These are phyloP conservation scores for Hypoxylon subgilvum DNA, from an alignment of 495 filamentous ascomycete species.

Conservation along the genomic window DNA sequence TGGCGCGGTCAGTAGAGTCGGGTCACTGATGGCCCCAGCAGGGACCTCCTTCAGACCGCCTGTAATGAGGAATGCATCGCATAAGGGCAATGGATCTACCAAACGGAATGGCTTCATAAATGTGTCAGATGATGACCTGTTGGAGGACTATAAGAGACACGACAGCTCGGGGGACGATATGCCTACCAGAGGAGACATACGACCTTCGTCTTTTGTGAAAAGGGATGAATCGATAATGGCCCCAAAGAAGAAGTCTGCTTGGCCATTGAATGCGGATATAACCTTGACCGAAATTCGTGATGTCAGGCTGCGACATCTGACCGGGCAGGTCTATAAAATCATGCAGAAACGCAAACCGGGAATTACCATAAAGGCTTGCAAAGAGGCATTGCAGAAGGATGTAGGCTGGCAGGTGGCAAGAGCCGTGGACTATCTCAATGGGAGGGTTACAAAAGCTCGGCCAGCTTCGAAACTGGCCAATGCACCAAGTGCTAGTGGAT, in stretches of 20 bases:
- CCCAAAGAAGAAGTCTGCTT: slow-evolving; percentile 14
- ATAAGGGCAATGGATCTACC: slow-evolving; percentile 11
- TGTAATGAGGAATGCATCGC: slow-evolving; percentile 18
- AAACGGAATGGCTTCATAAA: slow-evolving; percentile 45
- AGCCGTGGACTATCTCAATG: slow-evolving; percentile 31
- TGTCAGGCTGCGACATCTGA: slow-evolving; percentile 37
- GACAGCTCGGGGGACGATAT: slow-evolving; percentile 54
- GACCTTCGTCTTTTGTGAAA: slow-evolving; percentile 66
- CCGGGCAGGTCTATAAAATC: slow-evolving; percentile 39
- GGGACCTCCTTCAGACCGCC: slow-evolving; percentile 75
- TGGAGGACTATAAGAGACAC: slow-evolving; percentile 45
- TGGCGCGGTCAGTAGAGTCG: slow-evolving; percentile 47
- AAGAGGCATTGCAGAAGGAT: slow-evolving; percentile 36
- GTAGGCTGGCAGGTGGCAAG: slow-evolving; percentile 38
- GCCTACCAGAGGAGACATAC: slow-evolving; percentile 66
- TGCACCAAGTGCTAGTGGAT: neutral
- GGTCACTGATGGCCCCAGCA: slow-evolving; percentile 73
- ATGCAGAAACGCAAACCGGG: slow-evolving; percentile 27
- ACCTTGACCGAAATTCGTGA: slow-evolving; percentile 39
- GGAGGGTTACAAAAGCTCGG: slow-evolving; percentile 11
- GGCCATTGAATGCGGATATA: slow-evolving; percentile 21
- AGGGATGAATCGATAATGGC: slow-evolving; percentile 26
- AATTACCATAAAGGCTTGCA: slow-evolving; percentile 35
- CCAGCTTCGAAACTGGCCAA: slow-evolving; percentile 8
- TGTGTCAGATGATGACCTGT: slow-evolving; percentile 53